Percentiles rank a stretch among this genome's conserved stretches.
These are phyloP conservation scores for Melanopsichium pennsylvanicum DNA, from an alignment of 1,284 basidiomycete species.

Conservation along the genomic window DNA sequence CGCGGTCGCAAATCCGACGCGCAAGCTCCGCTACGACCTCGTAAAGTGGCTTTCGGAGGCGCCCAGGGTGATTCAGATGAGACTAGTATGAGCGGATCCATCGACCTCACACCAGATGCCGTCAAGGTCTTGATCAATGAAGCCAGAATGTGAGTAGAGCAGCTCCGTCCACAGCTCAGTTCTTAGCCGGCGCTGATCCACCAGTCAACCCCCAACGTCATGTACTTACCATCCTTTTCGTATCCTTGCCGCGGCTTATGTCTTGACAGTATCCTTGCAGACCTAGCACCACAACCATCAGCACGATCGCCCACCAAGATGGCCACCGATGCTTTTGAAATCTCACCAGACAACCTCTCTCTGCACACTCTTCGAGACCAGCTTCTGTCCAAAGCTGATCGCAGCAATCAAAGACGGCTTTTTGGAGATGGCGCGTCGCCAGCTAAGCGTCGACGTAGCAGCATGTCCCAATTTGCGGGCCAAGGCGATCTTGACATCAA, in stretches of 20 bases:
- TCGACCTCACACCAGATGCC: constrained; percentile 24
- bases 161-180: neutral
- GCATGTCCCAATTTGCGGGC: constrained; percentile 38
- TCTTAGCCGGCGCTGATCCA: neutral
- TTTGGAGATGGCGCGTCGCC: constrained; percentile 39
- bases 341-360: constrained; percentile 43
- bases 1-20: constrained; percentile 14
- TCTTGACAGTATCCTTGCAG: constrained; percentile 19
- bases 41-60: constrained; percentile 29
- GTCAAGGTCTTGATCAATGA: constrained; percentile 27
- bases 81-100: neutral
- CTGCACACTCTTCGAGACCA: constrained; percentile 44
- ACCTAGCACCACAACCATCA: constrained; percentile 38
- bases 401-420: constrained; percentile 28
- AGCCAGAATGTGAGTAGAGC: constrained; percentile 2
- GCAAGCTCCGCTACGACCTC: constrained; percentile 11
- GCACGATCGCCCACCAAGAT: constrained; percentile 37
- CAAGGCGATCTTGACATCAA: constrained; percentile 54
- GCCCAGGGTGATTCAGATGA: constrained; percentile 12
- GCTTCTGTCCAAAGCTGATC: constrained; percentile 41
- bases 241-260: neutral
- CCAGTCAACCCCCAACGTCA: too few species aligned
- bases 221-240: too few species aligned
- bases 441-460: constrained; percentile 43
- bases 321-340: constrained; percentile 41